These are phyloP conservation scores for Fusarium gaditjirri DNA, from an alignment of 2,329 filamentous ascomycete genomes.

Conservation along the genomic window DNA sequence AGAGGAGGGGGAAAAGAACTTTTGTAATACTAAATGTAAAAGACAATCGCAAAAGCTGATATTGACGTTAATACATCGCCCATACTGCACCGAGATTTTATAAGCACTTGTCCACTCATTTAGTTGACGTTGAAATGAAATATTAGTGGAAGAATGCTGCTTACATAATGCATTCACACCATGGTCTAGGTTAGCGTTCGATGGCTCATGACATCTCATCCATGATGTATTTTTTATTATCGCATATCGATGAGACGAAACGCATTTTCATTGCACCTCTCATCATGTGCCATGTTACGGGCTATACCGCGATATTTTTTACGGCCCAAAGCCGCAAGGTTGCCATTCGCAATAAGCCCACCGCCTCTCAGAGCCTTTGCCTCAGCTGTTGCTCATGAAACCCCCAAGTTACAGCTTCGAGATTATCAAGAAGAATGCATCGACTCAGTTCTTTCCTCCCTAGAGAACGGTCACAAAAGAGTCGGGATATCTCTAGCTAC, in stretches of 20 bases:
- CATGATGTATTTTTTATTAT: conserved; percentile 4
- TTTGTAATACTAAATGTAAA: neutral
- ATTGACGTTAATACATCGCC: conserved; percentile 15
- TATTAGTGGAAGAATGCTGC: conserved; percentile 3
- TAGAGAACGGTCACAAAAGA: conserved; percentile 78
- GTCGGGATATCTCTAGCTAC: conserved; percentile 89
- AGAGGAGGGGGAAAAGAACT: neutral
- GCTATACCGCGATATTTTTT: conserved; percentile 44
- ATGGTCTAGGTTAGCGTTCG: neutral
- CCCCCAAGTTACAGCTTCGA: conserved; percentile 69
- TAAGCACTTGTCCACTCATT: neutral
- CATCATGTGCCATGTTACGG: conserved; percentile 54
- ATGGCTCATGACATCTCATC: neutral
- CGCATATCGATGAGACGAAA: conserved; percentile 12
- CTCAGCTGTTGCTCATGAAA: conserved; percentile 28
- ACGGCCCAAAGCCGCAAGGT: conserved; percentile 28
- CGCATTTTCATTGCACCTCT: conserved; percentile 19
- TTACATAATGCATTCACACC: conserved; percentile 34
- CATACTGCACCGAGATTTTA: neutral
- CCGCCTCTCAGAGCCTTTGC: conserved; percentile 39
- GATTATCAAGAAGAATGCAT: conserved; percentile 95
- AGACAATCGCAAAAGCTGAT: neutral
- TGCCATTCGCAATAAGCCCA: conserved; percentile 8
- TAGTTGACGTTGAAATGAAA: neutral
- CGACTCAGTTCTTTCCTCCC: conserved; percentile 76